Base-by-base conservation (phyloP, 2,329 filamentous ascomycete species). In the Hypoxylon sp. region DNA sequence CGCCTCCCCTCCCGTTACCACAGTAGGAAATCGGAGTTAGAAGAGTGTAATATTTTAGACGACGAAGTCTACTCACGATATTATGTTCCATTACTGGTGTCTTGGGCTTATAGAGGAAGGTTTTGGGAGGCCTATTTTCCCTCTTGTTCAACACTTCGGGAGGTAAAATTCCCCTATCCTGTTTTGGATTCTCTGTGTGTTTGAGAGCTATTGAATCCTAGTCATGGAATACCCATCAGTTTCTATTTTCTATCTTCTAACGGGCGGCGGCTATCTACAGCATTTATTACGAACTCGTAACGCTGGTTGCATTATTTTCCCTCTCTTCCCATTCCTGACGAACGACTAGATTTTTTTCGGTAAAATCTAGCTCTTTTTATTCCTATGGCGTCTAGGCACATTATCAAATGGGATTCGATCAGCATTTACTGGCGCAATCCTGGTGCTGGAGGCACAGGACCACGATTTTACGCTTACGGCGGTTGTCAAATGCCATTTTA, bases 1-100 rank as follows among this genome's bases (percentile, higher is more conserved):
- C 32, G 56, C 73, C 34, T 72, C 74, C 63, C 72, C 75, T n/a
- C 73, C 76, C 11, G 60, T 68, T 53, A 71, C 68, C 23, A 71
- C 68, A 19, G 72, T 76, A 62, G 68, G 71, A 36, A 76, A 72
- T 73, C 73, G 75, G 65, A 74, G 60, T 65, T 77, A 70, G 61
- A 61, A 55, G 53, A 63, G 21, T 48, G 49, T 62, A 66, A 38
- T 38, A 60, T 59, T 61, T 57, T 65, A 65, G 61, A 67, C 56
- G 59, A 59, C 48, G 21, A 59, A 59, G 51, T 43, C 30, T 45
- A 49, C 55, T 64, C 52, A 64, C 51, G 53, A 63, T 63, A 65
- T 51, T 17, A 64, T 45, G 46, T 48, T 58, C 45, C 14, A 57
- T 68, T 55, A 34, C 56, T 53, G 58, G 58, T 56, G 34, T 64